Percentiles rank a stretch among this genome's conserved stretches.
phyloP scores from a whole-genome alignment of 192 early-diverging fungal genomes.

The Cetraspora pellucida region DNA sequence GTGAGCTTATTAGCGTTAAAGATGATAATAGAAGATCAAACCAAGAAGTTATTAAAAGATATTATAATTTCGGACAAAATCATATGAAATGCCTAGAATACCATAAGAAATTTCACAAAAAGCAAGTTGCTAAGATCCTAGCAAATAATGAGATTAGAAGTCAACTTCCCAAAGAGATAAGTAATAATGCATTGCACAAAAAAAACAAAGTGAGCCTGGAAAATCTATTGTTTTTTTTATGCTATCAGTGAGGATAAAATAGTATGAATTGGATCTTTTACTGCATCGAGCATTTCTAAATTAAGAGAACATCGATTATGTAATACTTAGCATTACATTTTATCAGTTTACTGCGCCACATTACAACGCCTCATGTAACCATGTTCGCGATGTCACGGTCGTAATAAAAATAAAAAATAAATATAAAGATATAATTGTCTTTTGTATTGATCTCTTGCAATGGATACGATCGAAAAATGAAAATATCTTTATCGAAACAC shows the following conservation, averaged over 20 bases:
- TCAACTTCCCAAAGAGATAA: slow-evolving; percentile 10
- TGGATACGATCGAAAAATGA: too few relatives aligned
- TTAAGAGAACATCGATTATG: slow-evolving; percentile 24
- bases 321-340: neutral
- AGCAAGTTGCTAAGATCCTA: neutral
- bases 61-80: slow-evolving; percentile 17
- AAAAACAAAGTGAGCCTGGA: neutral
- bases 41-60: neutral
- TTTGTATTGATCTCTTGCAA: too few relatives aligned
- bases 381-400: too few relatives aligned
- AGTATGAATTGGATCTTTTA: slow-evolving; percentile 9
- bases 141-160: slow-evolving; percentile 7
- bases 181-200: neutral
- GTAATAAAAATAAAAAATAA: too few relatives aligned
- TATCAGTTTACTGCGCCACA: neutral
- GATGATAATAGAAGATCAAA: neutral
- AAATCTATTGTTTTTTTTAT: slow-evolving; percentile 23
- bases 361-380: neutral
- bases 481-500: too few relatives aligned
- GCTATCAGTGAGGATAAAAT: slow-evolving; percentile 8
- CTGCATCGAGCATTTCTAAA: neutral
- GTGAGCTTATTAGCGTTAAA: neutral
- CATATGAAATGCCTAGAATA: neutral
- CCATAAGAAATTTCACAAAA: neutral
- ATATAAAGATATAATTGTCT: too few relatives aligned